Conservation (phyloP, 179 eudicot genomes). For the Actinidia arguta region DNA sequence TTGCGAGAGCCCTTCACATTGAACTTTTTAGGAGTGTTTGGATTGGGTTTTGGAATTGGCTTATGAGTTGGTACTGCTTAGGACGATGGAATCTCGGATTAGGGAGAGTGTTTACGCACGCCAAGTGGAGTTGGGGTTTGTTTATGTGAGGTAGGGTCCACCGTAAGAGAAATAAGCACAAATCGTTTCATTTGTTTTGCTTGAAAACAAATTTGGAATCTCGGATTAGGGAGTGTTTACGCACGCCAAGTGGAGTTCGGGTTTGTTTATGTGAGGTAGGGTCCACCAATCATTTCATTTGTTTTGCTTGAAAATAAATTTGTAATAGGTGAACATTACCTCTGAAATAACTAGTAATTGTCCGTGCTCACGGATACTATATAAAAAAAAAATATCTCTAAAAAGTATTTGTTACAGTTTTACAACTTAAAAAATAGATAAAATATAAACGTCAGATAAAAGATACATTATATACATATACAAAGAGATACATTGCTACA, state of each 20-base stretch:
- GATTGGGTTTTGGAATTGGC: background rate
- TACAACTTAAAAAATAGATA: no score
- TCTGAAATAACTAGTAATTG: no score
- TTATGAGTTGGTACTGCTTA: background rate
- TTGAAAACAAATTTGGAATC: no score
- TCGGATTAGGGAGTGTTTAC: background rate
- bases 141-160: background rate
- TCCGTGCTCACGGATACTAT: no score
- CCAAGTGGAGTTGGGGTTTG: background rate
- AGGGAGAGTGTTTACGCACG: background rate
- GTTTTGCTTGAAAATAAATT: no score
- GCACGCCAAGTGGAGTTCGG: background rate
- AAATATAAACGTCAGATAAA: no score
- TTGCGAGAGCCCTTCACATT: conserved; percentile 2
- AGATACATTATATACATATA: no score
- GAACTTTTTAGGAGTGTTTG: background rate
- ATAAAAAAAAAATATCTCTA: no score
- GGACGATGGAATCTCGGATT: background rate
- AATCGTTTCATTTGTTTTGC: no score
- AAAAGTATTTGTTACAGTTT: no score
- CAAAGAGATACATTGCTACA: no score
- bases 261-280: background rate
- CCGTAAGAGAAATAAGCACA: background rate
- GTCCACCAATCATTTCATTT: background rate
- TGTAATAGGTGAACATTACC: no score